Evolutionary conservation across 2,329 filamentous ascomycete genomes (phyloP), one percentile per base, ranked within the genome.

Genomic region (Talaromyces verruculosus): DNA sequence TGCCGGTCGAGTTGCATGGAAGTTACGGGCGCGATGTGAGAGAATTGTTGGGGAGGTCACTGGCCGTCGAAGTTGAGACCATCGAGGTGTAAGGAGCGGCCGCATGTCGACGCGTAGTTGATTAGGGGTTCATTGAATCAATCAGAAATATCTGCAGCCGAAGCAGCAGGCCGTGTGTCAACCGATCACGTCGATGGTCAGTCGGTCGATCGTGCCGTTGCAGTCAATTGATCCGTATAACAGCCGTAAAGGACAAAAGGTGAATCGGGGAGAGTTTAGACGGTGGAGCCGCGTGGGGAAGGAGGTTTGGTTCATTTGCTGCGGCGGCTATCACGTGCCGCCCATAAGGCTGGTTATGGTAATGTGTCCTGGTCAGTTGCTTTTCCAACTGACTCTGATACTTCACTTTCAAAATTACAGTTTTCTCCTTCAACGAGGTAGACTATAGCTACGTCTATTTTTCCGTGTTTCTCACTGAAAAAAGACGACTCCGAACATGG

Each of bases 1-100:
- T 13, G 75, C 71, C 49, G 74, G 77, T 51, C 78, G 76, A 37
- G 84, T 81, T 22, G 82, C 80, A 70, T 86, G 84, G 73, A 87
- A 87, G 61, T 78, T 71, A 67, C 84, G 83, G 67, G 70, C 68
- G 61, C 78, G 74, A 47, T 69, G 72, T 25, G 63, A 58, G 22
- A 66, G 53, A 17, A 49, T 49, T 30, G 35, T 30, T 35, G 41
- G 59, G 15, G 39, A 11, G 45, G 49, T 39, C 45, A 53, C 67
- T n/a, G 61, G 45, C 41, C 63, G 35, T 43, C 28, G 62, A 22
- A 58, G 19, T 58, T 49, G 62, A 17, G 39, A 39, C 61, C 49
- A 63, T 25, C 61, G 61, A 17, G 61, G 30, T 55, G 37, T 55
- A 41, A 45, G 28, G 33, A 47, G 62, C 51, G 62, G 51, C 37